phyloP scores from a whole-genome alignment of 2,329 filamentous ascomycete genomes.

The Fusarium solani-melongenae region DNA sequence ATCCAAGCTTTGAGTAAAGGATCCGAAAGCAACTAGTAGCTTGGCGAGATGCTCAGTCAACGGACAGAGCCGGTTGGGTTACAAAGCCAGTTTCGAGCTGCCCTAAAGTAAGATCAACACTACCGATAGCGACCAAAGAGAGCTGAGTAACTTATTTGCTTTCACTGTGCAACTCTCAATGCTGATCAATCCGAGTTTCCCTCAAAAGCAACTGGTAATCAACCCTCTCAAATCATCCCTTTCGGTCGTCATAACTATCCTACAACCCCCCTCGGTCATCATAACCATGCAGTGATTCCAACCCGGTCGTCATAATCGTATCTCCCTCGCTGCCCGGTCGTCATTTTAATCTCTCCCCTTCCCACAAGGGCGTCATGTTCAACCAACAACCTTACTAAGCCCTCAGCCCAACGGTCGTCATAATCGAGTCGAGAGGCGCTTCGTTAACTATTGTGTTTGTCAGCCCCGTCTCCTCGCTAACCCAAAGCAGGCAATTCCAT shows the following conservation, averaged over 20 bases:
- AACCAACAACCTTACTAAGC: slow-evolving; percentile 21
- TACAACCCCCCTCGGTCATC: slow-evolving; percentile 5
- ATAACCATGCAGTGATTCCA: slow-evolving; percentile 7
- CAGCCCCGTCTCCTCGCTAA: slow-evolving; percentile 16
- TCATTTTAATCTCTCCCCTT: neutral
- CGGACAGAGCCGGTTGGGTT: neutral
- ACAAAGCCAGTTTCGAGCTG: neutral
- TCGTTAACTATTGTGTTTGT: slow-evolving; percentile 14
- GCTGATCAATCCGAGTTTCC: slow-evolving; percentile 3
- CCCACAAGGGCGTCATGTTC: neutral
- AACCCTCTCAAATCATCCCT: neutral
- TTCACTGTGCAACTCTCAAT: neutral
- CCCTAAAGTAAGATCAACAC: neutral
- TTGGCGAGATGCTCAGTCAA: neutral
- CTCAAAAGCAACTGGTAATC: neutral
- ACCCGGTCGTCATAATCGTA: slow-evolving; percentile 5
- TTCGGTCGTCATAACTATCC: slow-evolving; percentile 15
- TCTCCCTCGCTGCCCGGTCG: neutral
- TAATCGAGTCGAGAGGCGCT: neutral
- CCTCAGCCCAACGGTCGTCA: slow-evolving; percentile 16
- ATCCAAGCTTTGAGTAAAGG: neutral
- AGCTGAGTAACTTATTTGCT: neutral
- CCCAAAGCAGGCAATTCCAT: slow-evolving; percentile 23
- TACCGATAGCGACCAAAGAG: neutral
- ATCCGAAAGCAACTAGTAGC: neutral